phyloP scores from a whole-genome alignment of 345 rosid genomes.

The Bruguiera sexangula region DNA sequence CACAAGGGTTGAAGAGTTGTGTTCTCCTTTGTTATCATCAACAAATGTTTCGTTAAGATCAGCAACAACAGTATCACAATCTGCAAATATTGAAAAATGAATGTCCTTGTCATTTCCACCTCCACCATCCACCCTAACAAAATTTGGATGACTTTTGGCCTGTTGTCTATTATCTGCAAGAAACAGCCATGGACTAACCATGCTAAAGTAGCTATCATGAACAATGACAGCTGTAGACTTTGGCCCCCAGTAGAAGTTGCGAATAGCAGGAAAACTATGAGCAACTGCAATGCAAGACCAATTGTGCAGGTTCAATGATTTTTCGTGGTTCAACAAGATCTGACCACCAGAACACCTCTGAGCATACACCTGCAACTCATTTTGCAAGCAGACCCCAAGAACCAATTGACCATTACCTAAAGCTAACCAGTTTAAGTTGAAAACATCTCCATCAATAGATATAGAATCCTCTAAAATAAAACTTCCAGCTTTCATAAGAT shows the following conservation, averaged over 20 bases:
- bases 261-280: constrained; percentile 41
- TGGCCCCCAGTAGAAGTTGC: constrained; percentile 66
- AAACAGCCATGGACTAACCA: constrained; percentile 57
- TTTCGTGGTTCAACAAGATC: constrained; percentile 33
- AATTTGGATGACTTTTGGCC: constrained; percentile 21
- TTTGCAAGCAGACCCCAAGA: constrained; percentile 69
- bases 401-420: constrained; percentile 60
- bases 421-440: constrained; percentile 66
- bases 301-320: constrained; percentile 32
- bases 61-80: constrained; percentile 18
- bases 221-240: constrained; percentile 49
- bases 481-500: constrained; percentile 52
- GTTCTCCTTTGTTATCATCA: constrained; percentile 23
- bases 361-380: constrained; percentile 65
- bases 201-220: constrained; percentile 57
- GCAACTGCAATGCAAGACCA: constrained; percentile 80
- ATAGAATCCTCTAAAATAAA: constrained; percentile 63
- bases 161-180: constrained; percentile 31
- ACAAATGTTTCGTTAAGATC: constrained; percentile 20
- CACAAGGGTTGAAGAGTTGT: constrained; percentile 22
- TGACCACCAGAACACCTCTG: constrained; percentile 47
- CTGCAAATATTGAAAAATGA: constrained; percentile 34
- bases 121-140: constrained; percentile 21
- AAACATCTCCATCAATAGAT: constrained; percentile 41
- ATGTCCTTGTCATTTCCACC: constrained; percentile 23